phyloP scores from a whole-genome alignment of 1,139 yeast species.

The Eremothecium coryli region DNA sequence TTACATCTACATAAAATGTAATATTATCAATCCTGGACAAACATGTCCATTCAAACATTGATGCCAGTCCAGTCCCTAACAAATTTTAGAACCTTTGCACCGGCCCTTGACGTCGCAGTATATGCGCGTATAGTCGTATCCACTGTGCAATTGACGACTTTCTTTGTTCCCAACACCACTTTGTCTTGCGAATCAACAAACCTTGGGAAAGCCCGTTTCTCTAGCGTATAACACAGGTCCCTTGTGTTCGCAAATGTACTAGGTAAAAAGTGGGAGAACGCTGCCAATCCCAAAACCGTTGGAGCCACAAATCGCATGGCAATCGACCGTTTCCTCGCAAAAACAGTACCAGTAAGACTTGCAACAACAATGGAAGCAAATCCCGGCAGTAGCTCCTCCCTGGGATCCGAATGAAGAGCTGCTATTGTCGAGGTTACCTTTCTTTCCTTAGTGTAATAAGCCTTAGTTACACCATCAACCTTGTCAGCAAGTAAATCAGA shows the following conservation, averaged over 20 bases:
- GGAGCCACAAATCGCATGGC: constrained; percentile 56
- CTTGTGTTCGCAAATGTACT: constrained; percentile 61
- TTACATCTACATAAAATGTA: too few species aligned
- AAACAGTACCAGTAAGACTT: constrained; percentile 69
- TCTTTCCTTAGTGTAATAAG: constrained; percentile 54
- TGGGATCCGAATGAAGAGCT: constrained; percentile 50
- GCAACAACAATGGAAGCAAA: constrained; percentile 63
- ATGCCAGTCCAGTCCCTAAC: constrained; percentile 17
- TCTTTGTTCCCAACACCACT: constrained; percentile 35
- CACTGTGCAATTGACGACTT: constrained; percentile 35
- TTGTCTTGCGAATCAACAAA: constrained; percentile 60
- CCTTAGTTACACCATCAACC: constrained; percentile 38
- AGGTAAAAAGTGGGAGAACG: constrained; percentile 73
- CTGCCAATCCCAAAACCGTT: constrained; percentile 51
- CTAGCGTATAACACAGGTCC: constrained; percentile 54
- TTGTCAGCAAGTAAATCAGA: constrained; percentile 31
- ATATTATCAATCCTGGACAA: too few species aligned
- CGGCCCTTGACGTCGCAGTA: constrained; percentile 15
- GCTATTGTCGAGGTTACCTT: constrained; percentile 59
- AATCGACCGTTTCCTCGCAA: constrained; percentile 61
- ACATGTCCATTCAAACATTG: constrained; percentile 12
- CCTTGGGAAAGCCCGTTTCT: constrained; percentile 53
- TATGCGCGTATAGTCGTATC: constrained; percentile 10
- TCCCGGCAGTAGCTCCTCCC: constrained; percentile 73
- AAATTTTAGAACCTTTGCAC: constrained; percentile 6